Evolutionary conservation across 495 filamentous ascomycete genomes (phyloP), one percentile per base, ranked within the genome.

Genomic region (Aspergillus sclerotiicarbonarius): DNA sequence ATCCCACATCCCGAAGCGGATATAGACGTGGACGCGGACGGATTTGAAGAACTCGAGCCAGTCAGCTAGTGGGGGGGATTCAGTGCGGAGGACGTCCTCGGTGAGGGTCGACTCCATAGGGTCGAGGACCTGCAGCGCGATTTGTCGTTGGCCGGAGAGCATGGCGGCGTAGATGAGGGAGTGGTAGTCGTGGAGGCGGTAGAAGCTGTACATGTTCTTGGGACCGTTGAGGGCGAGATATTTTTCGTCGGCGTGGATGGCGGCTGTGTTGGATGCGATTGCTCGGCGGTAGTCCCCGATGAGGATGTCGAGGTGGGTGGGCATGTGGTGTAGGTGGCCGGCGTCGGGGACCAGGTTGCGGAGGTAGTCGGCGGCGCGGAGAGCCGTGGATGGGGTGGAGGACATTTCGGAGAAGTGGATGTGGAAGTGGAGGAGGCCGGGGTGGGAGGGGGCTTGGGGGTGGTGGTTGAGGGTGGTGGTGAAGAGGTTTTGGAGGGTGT

Each of bases 381-480:
- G 67, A 0, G 81, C 86, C 0, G 62, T 54, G 49, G 86, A 84
- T 0, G 86, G 86, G 10, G 67, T 73, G 0, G 64, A 59, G 1
- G 85, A 88, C 84, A 88, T 88, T 65, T 89, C 85, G 75, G 86
- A 84, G 13, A 84, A 74, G 59, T 89, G 86, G 51, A 88, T 87
- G 60, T 86, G 87, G 6, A 87, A 65, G 61, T 89, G 86, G 12
- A 85, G 69, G 5, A 88, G 63, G 2, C 82, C 85, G 0, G 86
- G 84, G 56, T 88, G 79, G 2, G 52, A 30, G 8, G 66, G 46
- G 12, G 72, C 74, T 9, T 67, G 71, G 2, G 73, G 63, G 25
- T 25, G 25, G 25, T 25, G 2, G 5, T 3, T 2, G 25, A 25
- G 25, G 2, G 25, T 25, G 5, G 65, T 66, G 1, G 70, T 44